These are phyloP conservation scores for Cutaneotrichosporon daszewskae DNA, from an alignment of 1,284 basidiomycete genomes.

Conservation along the genomic window DNA sequence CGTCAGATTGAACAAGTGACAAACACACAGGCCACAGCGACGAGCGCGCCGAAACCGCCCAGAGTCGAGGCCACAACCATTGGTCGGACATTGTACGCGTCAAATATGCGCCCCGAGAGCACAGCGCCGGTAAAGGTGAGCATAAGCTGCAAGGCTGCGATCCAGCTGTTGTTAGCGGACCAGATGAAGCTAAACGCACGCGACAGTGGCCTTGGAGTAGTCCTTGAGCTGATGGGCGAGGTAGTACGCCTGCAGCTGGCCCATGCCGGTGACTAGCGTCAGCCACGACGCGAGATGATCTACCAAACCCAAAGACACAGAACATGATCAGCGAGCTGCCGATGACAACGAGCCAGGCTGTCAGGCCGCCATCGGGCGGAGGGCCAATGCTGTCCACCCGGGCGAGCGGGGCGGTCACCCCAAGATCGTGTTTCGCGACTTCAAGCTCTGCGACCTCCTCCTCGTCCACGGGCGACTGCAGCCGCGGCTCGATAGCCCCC, in stretches of 20 bases:
- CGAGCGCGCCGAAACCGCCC: conserved; percentile 27
- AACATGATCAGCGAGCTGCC: conserved; percentile 38
- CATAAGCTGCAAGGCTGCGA: conserved; percentile 32
- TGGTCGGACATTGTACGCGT: conserved; percentile 32
- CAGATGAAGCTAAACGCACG: too few species aligned
- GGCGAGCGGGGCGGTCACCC: too few species aligned
- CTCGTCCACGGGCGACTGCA: too few species aligned
- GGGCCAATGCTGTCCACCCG: too few species aligned
- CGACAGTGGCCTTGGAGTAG: conserved; percentile 32
- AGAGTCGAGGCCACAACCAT: conserved; percentile 29
- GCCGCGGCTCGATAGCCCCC: too few species aligned
- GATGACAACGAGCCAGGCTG: conserved; percentile 40
- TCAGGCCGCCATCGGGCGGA: conserved; percentile 42
- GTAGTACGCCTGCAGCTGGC: conserved; percentile 40
- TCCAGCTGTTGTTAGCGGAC: conserved; percentile 22
- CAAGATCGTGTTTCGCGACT: too few species aligned
- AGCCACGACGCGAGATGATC: too few species aligned
- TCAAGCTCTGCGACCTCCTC: too few species aligned
- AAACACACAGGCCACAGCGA: conserved; percentile 37
- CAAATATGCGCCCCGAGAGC: conserved; percentile 37
- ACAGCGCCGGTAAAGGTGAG: conserved; percentile 33
- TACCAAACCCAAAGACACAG: conserved; percentile 41
- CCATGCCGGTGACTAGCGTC: conserved; percentile 40
- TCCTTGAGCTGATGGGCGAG: conserved; percentile 31
- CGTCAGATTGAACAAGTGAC: neutral